Conservation (phyloP, 2,329 filamentous ascomycete genomes). For the Nigrospora sphaerica region DNA sequence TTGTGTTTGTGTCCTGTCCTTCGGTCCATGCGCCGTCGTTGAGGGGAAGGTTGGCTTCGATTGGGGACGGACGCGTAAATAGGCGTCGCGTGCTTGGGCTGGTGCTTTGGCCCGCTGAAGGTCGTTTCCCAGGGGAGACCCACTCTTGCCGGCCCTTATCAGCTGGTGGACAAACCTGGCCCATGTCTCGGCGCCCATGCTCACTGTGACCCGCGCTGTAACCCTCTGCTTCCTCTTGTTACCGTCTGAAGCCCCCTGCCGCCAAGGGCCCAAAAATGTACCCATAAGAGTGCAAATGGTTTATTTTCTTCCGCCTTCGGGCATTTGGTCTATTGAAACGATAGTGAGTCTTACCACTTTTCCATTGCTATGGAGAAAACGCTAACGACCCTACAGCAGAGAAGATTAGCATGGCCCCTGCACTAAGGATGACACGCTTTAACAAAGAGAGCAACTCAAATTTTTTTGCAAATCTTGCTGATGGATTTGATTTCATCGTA, state of each 20-base stretch:
- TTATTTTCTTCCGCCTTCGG: slow-evolving; percentile 17
- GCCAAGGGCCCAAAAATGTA: background rate
- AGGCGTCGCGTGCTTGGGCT: too few relatives aligned
- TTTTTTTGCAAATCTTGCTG: slow-evolving; percentile 43
- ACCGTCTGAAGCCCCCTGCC: too few relatives aligned
- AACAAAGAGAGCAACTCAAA: slow-evolving; percentile 67
- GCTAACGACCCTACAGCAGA: slow-evolving; percentile 6
- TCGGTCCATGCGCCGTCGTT: too few relatives aligned
- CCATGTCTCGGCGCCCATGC: too few relatives aligned
- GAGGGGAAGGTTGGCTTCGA: too few relatives aligned
- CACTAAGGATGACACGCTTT: slow-evolving; percentile 93
- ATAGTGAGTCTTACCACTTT: slow-evolving; percentile 12
- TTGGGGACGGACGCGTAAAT: too few relatives aligned
- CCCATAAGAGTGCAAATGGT: background rate
- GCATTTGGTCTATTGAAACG: slow-evolving; percentile 27
- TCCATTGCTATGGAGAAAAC: background rate
- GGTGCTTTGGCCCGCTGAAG: too few relatives aligned
- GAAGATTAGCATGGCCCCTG: slow-evolving; percentile 65
- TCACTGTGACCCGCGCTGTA: too few relatives aligned
- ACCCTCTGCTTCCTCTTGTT: too few relatives aligned
- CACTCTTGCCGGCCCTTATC: too few relatives aligned
- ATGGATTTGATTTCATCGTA: background rate
- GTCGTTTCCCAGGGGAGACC: too few relatives aligned
- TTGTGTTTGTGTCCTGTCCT: background rate
- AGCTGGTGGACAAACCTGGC: too few relatives aligned